Evolutionary conservation across 2,329 filamentous ascomycete species (phyloP).

Genomic region (Fusarium chuoi): DNA sequence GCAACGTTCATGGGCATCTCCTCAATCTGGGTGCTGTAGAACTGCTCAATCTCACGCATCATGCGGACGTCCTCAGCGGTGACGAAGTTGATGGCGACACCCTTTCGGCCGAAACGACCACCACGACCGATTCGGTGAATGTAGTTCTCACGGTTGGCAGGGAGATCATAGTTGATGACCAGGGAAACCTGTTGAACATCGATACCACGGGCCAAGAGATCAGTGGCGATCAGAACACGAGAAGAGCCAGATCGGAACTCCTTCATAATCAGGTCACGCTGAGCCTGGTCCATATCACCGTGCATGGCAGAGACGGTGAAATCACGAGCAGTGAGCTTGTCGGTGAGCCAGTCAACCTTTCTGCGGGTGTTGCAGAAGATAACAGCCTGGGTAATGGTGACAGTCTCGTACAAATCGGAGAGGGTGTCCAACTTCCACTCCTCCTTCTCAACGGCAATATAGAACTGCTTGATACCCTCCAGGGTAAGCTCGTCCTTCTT

Average conservation of each 20-base stretch:
- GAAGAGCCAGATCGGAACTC: constrained; percentile 99
- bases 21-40: constrained; percentile 99
- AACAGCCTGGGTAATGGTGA: constrained; percentile 99
- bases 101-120: constrained; percentile 99
- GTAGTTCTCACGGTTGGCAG: constrained; percentile 99
- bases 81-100: constrained; percentile 99
- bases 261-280: constrained; percentile 99
- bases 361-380: constrained; percentile 99
- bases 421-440: constrained; percentile 99
- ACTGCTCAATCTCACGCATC: constrained; percentile 99
- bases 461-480: constrained; percentile 99
- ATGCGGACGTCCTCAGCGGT: constrained; percentile 99
- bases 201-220: constrained; percentile 98
- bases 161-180: constrained; percentile 99
- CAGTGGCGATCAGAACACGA: constrained; percentile 97
- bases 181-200: constrained; percentile 99
- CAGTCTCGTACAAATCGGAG: constrained; percentile 98
- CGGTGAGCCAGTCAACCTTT: constrained; percentile 99
- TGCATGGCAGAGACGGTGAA: constrained; percentile 99
- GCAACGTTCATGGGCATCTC: constrained; percentile 99
- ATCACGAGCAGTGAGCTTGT: constrained; percentile 98
- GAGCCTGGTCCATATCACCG: constrained; percentile 97
- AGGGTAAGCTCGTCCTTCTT: constrained; percentile 99
- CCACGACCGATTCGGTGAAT: constrained; percentile 99
- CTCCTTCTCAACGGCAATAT: constrained; percentile 99